Percentiles rank a stretch among this genome's conserved stretches.
These are phyloP conservation scores for Kluyveromyces nonfermentans DNA, from an alignment of 805 yeast genomes.

Conservation along the genomic window DNA sequence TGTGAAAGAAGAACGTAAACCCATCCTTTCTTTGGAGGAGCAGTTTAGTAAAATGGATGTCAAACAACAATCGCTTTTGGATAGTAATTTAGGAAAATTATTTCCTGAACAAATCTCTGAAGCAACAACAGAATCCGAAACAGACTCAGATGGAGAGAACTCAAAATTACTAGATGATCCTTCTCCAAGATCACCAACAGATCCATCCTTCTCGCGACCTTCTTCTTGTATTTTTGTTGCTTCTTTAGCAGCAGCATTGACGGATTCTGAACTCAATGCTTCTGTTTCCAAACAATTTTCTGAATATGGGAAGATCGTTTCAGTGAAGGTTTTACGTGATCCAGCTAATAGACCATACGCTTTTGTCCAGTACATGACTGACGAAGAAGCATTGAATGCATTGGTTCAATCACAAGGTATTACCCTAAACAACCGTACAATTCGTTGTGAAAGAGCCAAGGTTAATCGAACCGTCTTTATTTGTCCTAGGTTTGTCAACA, in stretches of 20 bases:
- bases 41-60: not conserved
- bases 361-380: constrained; percentile 75
- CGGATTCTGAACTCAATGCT: constrained; percentile 63
- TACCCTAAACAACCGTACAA: constrained; percentile 57
- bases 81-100: not conserved
- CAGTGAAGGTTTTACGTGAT: constrained; percentile 79
- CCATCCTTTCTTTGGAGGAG: not conserved
- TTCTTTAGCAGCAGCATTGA: constrained; percentile 51
- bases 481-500: constrained; percentile 1
- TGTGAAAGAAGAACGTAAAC: not conserved
- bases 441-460: constrained; percentile 85
- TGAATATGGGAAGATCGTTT: constrained; percentile 59
- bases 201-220: constrained; percentile 37
- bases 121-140: not conserved
- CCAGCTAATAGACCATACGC: constrained; percentile 82
- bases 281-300: constrained; percentile 62
- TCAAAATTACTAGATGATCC: constrained; percentile 32
- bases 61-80: not conserved
- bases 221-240: constrained; percentile 87
- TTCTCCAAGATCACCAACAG: not conserved
- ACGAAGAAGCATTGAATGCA: constrained; percentile 60
- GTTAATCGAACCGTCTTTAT: constrained; percentile 80
- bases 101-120: not conserved
- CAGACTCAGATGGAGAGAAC: not conserved
- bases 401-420: constrained; percentile 61